These are phyloP conservation scores for Solanum dulcamara DNA, from an alignment of 257 asterid genomes.

Conservation along the genomic window DNA sequence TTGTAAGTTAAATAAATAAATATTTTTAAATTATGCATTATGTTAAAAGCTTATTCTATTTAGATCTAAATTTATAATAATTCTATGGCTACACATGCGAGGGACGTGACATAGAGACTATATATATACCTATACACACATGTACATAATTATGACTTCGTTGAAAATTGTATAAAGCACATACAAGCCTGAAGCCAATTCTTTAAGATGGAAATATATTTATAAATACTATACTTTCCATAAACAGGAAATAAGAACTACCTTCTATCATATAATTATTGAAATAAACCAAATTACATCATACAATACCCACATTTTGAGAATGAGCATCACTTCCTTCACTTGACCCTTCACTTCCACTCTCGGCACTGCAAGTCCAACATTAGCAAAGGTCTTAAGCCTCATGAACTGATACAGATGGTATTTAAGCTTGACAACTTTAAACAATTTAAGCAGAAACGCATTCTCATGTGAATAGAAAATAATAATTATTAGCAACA, in stretches of 20 bases:
- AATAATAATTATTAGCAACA: neutral
- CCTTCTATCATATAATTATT: neutral
- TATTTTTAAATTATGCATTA: neutral
- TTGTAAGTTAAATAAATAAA: neutral
- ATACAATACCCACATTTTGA: conserved; percentile 54
- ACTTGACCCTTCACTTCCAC: conserved; percentile 84
- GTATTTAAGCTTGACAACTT: neutral
- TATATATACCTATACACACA: neutral
- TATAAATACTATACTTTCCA: neutral
- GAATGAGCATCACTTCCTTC: conserved; percentile 89
- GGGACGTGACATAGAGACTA: neutral
- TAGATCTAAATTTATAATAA: neutral
- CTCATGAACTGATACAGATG: neutral
- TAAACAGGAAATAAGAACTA: neutral
- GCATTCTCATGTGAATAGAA: neutral
- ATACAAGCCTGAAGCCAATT: neutral
- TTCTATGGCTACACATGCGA: neutral
- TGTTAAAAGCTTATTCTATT: neutral
- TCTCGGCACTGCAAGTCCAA: conserved; percentile 63
- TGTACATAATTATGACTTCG: neutral
- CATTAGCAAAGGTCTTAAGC: neutral
- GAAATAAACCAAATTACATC: neutral
- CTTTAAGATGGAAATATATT: neutral
- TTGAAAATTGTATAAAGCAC: neutral
- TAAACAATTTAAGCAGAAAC: neutral